A percentile compares a stretch with the other conserved stretches of the same genome.
These are phyloP conservation scores for Rhinocladiella similis DNA, from an alignment of 2,329 filamentous ascomycete species.

Conservation along the genomic window DNA sequence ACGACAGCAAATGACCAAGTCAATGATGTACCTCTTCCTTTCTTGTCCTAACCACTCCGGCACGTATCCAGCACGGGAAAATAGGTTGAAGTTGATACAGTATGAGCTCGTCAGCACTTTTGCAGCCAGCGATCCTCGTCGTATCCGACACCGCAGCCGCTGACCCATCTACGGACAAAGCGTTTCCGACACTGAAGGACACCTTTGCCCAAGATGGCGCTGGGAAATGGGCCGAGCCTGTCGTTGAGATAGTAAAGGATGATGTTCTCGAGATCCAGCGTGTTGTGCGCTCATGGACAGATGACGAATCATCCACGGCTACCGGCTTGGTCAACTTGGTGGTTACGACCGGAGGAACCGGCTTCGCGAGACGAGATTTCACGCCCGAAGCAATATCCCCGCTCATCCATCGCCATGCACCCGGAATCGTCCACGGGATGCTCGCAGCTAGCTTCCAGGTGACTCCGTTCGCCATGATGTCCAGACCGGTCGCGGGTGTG, in stretches of 20 bases:
- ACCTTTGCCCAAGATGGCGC: slow-evolving; percentile 68
- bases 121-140: slow-evolving; percentile 78
- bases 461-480: slow-evolving; percentile 97
- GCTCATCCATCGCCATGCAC: slow-evolving; percentile 79
- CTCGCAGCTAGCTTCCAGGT: slow-evolving; percentile 77
- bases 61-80: too few relatives aligned
- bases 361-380: slow-evolving; percentile 79
- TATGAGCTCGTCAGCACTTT: slow-evolving; percentile 33
- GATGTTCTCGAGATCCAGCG: slow-evolving; percentile 72
- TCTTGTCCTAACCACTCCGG: too few relatives aligned
- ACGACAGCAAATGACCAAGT: too few relatives aligned
- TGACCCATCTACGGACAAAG: slow-evolving; percentile 76
- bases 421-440: slow-evolving; percentile 93
- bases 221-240: slow-evolving; percentile 69
- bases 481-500: slow-evolving; percentile 85
- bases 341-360: slow-evolving; percentile 87
- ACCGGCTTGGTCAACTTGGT: slow-evolving; percentile 64
- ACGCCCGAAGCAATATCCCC: slow-evolving; percentile 89
- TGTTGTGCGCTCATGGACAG: slow-evolving; percentile 71
- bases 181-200: slow-evolving; percentile 64
- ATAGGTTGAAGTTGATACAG: neutral
- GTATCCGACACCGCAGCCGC: slow-evolving; percentile 86
- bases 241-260: slow-evolving; percentile 77
- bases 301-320: slow-evolving; percentile 49
- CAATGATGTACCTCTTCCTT: too few relatives aligned